Percentiles rank a stretch among this genome's conserved stretches.
Evolutionary conservation across 768 basidiomycete species (phyloP).

Genomic region (Agrocybe pediades): DNA sequence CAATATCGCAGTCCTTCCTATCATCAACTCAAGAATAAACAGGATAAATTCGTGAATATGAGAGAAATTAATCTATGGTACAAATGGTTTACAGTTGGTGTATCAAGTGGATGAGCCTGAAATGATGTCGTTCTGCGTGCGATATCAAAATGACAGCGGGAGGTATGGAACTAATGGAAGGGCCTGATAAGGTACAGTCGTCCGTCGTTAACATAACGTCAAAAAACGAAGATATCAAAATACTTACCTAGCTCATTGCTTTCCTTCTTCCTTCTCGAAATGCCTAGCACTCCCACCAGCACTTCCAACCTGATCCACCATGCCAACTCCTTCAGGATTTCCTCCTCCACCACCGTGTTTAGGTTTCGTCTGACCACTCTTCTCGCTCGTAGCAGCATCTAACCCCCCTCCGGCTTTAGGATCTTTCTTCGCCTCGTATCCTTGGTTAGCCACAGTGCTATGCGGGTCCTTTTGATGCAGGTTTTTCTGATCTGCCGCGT

Average conservation of each 20-base stretch:
- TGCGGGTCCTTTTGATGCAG: not conserved
- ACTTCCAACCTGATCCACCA: slow-evolving; percentile 27
- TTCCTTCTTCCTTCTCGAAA: slow-evolving; percentile 15
- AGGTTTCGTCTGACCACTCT: slow-evolving; percentile 7
- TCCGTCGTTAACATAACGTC: not conserved
- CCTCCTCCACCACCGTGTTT: slow-evolving; percentile 13
- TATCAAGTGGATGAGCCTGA: too few species aligned
- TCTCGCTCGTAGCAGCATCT: slow-evolving; percentile 19
- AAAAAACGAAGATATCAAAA: not conserved
- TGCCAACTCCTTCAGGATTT: slow-evolving; percentile 24
- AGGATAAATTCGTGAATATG: too few species aligned
- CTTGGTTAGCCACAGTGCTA: not conserved
- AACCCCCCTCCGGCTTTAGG: slow-evolving; percentile 2
- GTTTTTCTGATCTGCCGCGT: not conserved
- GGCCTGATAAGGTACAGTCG: too few species aligned
- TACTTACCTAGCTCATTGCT: not conserved
- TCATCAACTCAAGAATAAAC: too few species aligned
- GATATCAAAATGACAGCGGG: too few species aligned
- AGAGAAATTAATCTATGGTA: too few species aligned
- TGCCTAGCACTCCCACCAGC: slow-evolving; percentile 16
- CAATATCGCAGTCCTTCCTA: too few species aligned
- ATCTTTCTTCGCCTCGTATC: not conserved
- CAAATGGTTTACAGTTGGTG: too few species aligned
- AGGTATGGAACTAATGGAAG: too few species aligned
- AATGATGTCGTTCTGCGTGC: too few species aligned